Base-by-base conservation (phyloP, 2,329 filamentous ascomycete species). In the Cylindrodendrum hubeiense region DNA sequence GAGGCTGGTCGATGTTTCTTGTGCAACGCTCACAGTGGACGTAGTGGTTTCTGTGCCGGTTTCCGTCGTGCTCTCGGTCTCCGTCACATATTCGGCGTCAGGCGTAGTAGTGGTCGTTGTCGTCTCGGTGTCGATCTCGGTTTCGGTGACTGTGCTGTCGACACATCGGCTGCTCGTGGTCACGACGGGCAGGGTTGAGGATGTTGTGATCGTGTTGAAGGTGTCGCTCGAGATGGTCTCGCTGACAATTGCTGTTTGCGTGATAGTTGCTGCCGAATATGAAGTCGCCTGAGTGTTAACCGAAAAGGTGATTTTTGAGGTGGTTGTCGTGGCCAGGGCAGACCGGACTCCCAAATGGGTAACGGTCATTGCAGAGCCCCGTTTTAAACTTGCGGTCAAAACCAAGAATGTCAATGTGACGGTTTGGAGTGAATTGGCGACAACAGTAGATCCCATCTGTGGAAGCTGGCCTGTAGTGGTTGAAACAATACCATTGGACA, bases 161-260 rank as follows among this genome's bases (percentile, higher is more conserved):
- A 57, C 53, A 9, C 53, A 57, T 24, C 53, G 26, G 19, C n/a
- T 47, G 43, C 39, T 57, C 19, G 53, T 57, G 9, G 53, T 57
- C n/a, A 57, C 41, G 17, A 30, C n/a, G 30, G 26, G 17, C 53
- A 57, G 41, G 6, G 53, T 57, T 33, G 53, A 33, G 19, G 41
- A 24, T 24, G 41, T 34, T 13, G 53, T 34, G 3, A 24, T 5
- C 22, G 41, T 57, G 41, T n/a, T 57, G 26, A 26, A 21, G 22
- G 24, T 37, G 41, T 44, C 26, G 41, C 3, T 37, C 13, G 53
- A 57, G 8, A 46, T 57, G 15, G n/a, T 57, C 4, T 2, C 0
- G 17, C 24, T 57, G 8, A 4, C 12, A 8, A 28, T 57, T 6
- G 22, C 41, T 3, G 53, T 57, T 19, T n/a, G 26, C 8, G 53